Base-by-base conservation (phyloP, 169 alveolate genomes). In the Blepharisma undulans region DNA sequence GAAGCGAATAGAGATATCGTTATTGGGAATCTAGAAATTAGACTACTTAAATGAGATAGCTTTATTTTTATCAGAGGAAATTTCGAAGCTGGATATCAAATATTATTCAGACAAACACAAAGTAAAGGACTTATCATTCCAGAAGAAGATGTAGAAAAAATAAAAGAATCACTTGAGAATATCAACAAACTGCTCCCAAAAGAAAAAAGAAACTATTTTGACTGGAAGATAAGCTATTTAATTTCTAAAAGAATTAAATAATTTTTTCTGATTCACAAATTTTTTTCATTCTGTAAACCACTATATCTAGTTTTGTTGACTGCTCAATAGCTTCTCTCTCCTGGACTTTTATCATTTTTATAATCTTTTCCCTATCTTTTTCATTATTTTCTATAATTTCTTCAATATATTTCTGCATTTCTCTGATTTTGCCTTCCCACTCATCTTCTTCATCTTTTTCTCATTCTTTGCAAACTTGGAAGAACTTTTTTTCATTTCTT, bases 401-500 rank as follows among this genome's bases (percentile, higher is more conserved):
- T 48, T 48, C 66, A 48, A 48, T 48, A 48, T 48, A 48, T 48
- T 48, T 72, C 80, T 78, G 86, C 71, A 82, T 21, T 82, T 36
- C 89, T 34, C 36, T 1, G 8, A 82, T 74, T 82, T 82, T 82
- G 48, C 89, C 89, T 82, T 60, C 77, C 89, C 89, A 82, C 32
- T 21, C 72, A 8, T 82, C 89, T 48, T 34, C 77, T 48, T 34
- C 76, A 22, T 82, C 78, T 21, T 82, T 30, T 22, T 22, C 25
- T 21, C 7, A 22, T 3, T 82, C 89, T 34, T 48, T 59, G 29
- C 30, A n/a, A 10, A 82, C 14, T 19, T 82, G 89, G 32, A 82
- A 22, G n/a, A 22, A 82, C 72, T 33, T 36, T 60, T 82, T 34
- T 21, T 21, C 36, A 25, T 71, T 25, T 14, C 29, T 88, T n/a